Base-by-base conservation (phyloP, 805 yeast species). In the Candida odintsovae region DNA sequence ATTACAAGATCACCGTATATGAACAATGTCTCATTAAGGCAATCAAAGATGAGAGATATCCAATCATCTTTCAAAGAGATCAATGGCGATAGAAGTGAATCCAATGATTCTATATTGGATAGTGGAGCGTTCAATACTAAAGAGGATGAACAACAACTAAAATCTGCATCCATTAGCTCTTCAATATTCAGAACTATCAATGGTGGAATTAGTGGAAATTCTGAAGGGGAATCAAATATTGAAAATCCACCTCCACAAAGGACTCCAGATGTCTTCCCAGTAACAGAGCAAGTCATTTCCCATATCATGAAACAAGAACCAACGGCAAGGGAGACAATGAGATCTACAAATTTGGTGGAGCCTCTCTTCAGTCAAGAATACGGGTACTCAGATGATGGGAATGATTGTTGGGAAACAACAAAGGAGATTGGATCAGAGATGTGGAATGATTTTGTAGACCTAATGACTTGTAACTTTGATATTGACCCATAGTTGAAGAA, bases 1-100 rank as follows among this genome's bases (percentile, higher is more conserved):
- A 51, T 55, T 28, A 37, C 40, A 10, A 42, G 31, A 21, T 52
- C 58, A 5, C 50, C 53, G 3, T 49, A 36, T 20, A 40, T 47
- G 3, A 41, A 40, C 10, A 33, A 28, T 18, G 20, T 13, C 16
- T 16, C 21, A n/a, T 7, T 44, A 21, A 39, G 25, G 21, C 26
- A 36, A 35, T 20, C n/a, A 13, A 28, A 28, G n/a, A 28, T 28
- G 12, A n/a, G 31, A 4, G 31, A 13, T 13, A 28, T 28, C 13
- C 31, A 13, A 28, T 28, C 31, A 28, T 28, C 31, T 13, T 28
- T 28, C n/a, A 28, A 13, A 28, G 48, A 46, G 26, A 23, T 18
- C 2, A 39, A 21, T 7, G 13, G 16, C 10, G 45, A 18, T 29
- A 13, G 12, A 8, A 44, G 36, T 20, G 41, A 43, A 11, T 28